Base-by-base conservation (phyloP, 495 filamentous ascomycete species). In the Aspergillus egyptiacus region DNA sequence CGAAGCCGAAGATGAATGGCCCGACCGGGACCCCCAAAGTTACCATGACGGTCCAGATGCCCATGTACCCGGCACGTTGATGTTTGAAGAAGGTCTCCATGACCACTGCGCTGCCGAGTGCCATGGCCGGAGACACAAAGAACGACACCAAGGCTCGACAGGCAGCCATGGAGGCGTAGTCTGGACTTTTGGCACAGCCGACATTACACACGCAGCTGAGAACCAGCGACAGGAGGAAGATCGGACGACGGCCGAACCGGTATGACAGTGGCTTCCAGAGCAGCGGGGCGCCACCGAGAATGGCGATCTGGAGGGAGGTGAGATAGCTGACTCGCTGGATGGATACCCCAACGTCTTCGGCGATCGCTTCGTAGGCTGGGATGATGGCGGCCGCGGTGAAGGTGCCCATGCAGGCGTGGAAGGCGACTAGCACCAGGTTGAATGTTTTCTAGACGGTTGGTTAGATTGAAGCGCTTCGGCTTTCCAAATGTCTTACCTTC, bases 401-500 rank as follows among this genome's bases (percentile, higher is more conserved):
- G 2, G 77, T 79, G 8, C 65, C 65, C 69, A 80, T 79, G 51
- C 70, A 70, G 11, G 76, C 76, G 46, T 82, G 76, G 57, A 80
- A 78, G 2, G 75, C 72, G 28, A 81, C 70, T 9, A 80, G 66
- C 11, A 72, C 25, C 0, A 79, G 65, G 47, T 81, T 80, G 25
- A 67, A 28, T n/a, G 65, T 56, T 75, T 80, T 81, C 77, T 79
- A 56, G 19, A 32, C n/a, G n/a, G 2, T 17, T 8, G 2, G 27
- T 43, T 20, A 43, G 27, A 7, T 43, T 20, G 32, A 17, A 7
- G 3, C 5, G 25, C 25, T 27, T 17, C 24, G 18, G 22, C 6
- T 7, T 32, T 14, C 15, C 6, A 46, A 10, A 15, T 5, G 2
- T 2, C 44, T 55, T 46, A 76, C 73, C 68, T 78, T 77, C 71